phyloP scores from a whole-genome alignment of 1,139 yeast species.

The Magnusiomyces paraingens region DNA sequence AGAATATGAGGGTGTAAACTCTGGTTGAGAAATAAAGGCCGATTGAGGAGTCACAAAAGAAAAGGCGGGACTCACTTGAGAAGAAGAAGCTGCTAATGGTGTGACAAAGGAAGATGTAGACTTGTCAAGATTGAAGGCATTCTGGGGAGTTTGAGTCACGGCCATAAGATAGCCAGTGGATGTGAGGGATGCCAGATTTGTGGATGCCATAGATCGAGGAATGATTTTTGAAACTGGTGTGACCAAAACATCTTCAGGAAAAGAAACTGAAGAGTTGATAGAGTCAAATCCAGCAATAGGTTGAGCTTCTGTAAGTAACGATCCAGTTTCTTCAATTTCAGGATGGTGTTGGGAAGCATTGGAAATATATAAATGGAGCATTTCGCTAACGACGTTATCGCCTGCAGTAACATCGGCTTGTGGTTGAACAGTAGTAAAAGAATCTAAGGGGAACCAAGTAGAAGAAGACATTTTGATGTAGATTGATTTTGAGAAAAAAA shows the following conservation, averaged over 20 bases:
- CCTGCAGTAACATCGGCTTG: conserved; percentile 10
- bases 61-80: not conserved
- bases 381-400: conserved; percentile 9
- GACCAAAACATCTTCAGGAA: conserved; percentile 8
- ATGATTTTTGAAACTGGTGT: conserved; percentile 16
- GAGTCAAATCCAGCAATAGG: not conserved
- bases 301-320: not conserved
- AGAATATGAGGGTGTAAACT: not conserved
- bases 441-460: not conserved
- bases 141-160: conserved; percentile 15
- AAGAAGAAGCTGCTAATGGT: conserved; percentile 3
- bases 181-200: conserved; percentile 9
- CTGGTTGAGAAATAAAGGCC: not conserved
- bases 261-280: conserved; percentile 4
- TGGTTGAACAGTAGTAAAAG: not conserved
- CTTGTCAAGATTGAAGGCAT: not conserved
- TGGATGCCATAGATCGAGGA: conserved; percentile 10
- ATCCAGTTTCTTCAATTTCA: not conserved
- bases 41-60: conserved; percentile 2
- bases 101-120: conserved; percentile 10
- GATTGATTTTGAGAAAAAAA: not conserved
- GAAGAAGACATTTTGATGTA: conserved; percentile 3
- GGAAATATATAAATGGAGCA: conserved; percentile 13
- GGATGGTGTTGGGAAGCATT: not conserved
- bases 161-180: conserved; percentile 9